Evolutionary conservation across 306 rosid species (phyloP), one percentile per base, ranked within the genome.

Genomic region (Trifolium pratense): DNA sequence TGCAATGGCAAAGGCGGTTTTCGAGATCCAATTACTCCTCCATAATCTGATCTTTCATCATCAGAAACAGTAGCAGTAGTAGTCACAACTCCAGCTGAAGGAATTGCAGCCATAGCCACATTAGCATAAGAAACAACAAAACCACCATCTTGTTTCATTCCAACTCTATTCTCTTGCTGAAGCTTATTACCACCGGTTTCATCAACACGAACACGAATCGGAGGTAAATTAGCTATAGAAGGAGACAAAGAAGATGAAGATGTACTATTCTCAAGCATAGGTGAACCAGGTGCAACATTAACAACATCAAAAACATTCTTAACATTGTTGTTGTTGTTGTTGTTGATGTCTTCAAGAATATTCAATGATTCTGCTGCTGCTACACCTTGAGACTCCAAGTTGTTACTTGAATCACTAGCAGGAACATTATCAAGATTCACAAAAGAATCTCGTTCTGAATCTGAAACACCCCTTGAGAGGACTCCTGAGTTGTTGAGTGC

Each of bases 1-100:
- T 88, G 99, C 87, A 90, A 71, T 0, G 99, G 97, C 73, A 91
- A 80, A 15, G 97, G 99, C 3, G 99, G 97, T 75, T 88, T 95
- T 59, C 90, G 64, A 18, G 76, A 77, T 57, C 83, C 95, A 0
- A 74, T 80, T 4, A 86, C 68, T 17, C 64, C 86, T 17, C 84
- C 90, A 26, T 84, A 91, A 26, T 87, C 97, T 18, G 86, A 46
- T 77, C 82, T 86, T 48, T 91, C 93, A 39, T 95, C 97, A 15
- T 95, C 99, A 12, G 90, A 82, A 49, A 81, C 12, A 60, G 66
- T 51, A 62, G 66, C 37, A 67, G 65, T 29, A 12, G 12, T 6
- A 1, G 8, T 48, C 9, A 73, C 83, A 45, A 74, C 66, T 1
- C 78, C 77, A 37, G 68, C 68, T 6, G 83, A 34, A 10, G 88